Conservation (phyloP, 208 protist genomes). For the Trypanosoma congolense region DNA sequence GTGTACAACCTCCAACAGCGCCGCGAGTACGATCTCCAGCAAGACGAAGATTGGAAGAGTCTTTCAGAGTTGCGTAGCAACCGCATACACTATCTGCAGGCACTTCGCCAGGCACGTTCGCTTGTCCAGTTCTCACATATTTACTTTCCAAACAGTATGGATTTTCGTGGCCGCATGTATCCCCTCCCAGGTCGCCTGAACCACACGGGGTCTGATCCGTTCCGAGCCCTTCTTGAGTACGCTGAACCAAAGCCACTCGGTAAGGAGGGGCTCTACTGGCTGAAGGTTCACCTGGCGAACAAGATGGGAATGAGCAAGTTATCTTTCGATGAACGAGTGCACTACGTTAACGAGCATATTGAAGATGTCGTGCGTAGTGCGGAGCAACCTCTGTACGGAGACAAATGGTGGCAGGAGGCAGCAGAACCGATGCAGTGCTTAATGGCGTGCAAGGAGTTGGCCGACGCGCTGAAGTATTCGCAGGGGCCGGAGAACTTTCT, state of each 20-base stretch:
- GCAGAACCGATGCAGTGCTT: constrained; percentile 95
- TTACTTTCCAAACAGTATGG: constrained; percentile 98
- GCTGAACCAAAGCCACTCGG: constrained; percentile 92
- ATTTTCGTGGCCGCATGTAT: constrained; percentile 98
- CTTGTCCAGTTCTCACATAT: constrained; percentile 90
- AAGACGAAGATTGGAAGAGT: constrained; percentile 76
- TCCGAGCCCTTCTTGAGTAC: constrained; percentile 94
- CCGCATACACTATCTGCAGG: constrained; percentile 87
- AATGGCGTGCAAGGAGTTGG: constrained; percentile 93
- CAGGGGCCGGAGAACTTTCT: constrained; percentile 83
- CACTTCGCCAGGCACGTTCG: constrained; percentile 84
- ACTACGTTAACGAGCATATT: constrained; percentile 92
- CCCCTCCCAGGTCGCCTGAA: constrained; percentile 96
- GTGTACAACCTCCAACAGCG: constrained; percentile 73
- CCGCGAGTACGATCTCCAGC: constrained; percentile 57
- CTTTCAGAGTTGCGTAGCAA: constrained; percentile 77
- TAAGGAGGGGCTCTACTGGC: constrained; percentile 91
- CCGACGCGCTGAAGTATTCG: constrained; percentile 86
- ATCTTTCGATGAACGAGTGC: constrained; percentile 92
- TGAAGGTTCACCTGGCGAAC: constrained; percentile 98
- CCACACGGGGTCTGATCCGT: constrained; percentile 93
- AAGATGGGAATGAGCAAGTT: constrained; percentile 96
- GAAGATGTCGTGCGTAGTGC: constrained; percentile 85
- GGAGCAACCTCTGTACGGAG: constrained; percentile 67
- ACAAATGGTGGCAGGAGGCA: constrained; percentile 93